Evolutionary conservation across 768 basidiomycete species (phyloP), one percentile per base, ranked within the genome.

Genomic region (Tulasnella sp.): DNA sequence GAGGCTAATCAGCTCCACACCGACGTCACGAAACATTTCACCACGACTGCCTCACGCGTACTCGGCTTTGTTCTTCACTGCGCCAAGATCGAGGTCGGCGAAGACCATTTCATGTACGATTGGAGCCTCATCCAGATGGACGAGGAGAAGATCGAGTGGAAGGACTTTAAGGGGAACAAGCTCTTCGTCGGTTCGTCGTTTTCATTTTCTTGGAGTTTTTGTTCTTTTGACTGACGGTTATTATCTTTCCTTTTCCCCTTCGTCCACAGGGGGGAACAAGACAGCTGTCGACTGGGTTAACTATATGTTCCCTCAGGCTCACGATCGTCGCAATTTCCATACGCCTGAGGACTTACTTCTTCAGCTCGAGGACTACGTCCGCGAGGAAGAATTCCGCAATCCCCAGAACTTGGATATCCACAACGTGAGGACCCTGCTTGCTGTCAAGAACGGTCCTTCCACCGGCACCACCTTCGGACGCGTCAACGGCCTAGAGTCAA

Each of bases 401-500:
- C 53, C 53, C 19, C 31, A 41, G 51, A n/a, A 54, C 53, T 19
- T 54, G 37, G 53, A 54, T 37, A 40, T 40, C 34, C 20, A 54
- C 37, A 29, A 20, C 28, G 6, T 22, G 53, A 37, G n/a, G 52
- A 13, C 12, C 20, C 53, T 55, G 25, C 12, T 43, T 28, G 52
- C 34, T 9, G 52, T 54, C 29, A 54, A 54, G 51, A 54, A 54
- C 53, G 52, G 52, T 19, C 19, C 6, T 12, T 19, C 52, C 51
- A 53, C 52, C 22, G 52, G 49, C 5, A 53, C 52, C 52, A 53
- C 52, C n/a, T 13, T 53, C 19, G 52, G 52, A 13, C 52, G 52
- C 52, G 52, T 53, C 52, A 53, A 53, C 52, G 51, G 52, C 5
- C 52, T 53, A 12, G 52, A 53, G 34, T 53, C 52, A 8, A 7